These are phyloP conservation scores for Hypoxylon sp. DNA, from an alignment of 2,329 filamentous ascomycete genomes.

Conservation along the genomic window DNA sequence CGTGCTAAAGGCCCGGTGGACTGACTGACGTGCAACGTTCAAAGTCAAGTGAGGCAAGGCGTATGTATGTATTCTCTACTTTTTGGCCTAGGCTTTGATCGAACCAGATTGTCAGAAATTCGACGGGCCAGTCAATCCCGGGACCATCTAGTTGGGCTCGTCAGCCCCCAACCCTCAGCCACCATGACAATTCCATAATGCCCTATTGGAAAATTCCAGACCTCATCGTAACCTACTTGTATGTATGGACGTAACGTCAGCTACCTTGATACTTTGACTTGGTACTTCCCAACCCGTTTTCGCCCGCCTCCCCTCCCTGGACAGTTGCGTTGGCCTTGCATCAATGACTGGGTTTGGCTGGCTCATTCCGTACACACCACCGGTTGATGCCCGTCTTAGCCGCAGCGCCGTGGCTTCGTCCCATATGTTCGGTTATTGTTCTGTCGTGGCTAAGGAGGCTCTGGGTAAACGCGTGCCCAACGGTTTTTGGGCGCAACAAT, in stretches of 20 bases:
- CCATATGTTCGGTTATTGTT: slow-evolving; percentile 44
- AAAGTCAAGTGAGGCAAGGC: slow-evolving; percentile 53
- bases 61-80: slow-evolving; percentile 47
- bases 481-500: slow-evolving; percentile 24
- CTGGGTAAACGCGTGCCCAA: slow-evolving; percentile 26
- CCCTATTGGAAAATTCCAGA: slow-evolving; percentile 23
- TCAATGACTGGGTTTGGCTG: slow-evolving; percentile 53
- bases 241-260: slow-evolving; percentile 11
- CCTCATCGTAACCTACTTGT: slow-evolving; percentile 20
- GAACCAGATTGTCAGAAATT: slow-evolving; percentile 43
- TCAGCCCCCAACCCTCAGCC: slow-evolving; percentile 46
- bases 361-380: slow-evolving; percentile 45
- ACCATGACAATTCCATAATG: slow-evolving; percentile 45
- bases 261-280: slow-evolving; percentile 21
- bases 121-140: slow-evolving; percentile 49
- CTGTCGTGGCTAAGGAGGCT: slow-evolving; percentile 35
- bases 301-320: slow-evolving; percentile 39
- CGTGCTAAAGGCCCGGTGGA: slow-evolving; percentile 38
- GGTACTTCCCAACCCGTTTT: slow-evolving; percentile 30
- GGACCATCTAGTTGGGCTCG: slow-evolving; percentile 53
- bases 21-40: slow-evolving; percentile 44
- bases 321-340: slow-evolving; percentile 55
- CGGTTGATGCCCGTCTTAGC: slow-evolving; percentile 42
- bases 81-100: slow-evolving; percentile 37
- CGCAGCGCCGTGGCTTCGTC: slow-evolving; percentile 40